A percentile compares a stretch with the other conserved stretches of the same genome.
Conservation (phyloP, 345 rosid genomes). For the Fremontodendron californicum region DNA sequence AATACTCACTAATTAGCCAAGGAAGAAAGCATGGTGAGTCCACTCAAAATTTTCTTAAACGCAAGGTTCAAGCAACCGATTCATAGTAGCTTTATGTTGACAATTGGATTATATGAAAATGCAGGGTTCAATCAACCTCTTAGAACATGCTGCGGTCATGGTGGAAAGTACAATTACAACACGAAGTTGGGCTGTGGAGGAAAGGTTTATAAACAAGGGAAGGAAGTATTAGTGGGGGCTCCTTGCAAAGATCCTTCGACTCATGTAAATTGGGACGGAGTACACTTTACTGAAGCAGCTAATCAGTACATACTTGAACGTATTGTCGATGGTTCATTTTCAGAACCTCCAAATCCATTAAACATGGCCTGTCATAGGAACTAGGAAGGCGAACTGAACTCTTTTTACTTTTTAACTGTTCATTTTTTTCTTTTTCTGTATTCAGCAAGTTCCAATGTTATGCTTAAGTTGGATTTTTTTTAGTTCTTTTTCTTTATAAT, state of each 20-base stretch:
- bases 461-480: not conserved
- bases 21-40: slow-evolving; percentile 11
- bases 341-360: slow-evolving; percentile 54
- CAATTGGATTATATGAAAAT: not conserved
- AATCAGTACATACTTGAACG: slow-evolving; percentile 50
- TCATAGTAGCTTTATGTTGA: not conserved
- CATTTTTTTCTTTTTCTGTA: not conserved
- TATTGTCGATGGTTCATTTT: slow-evolving; percentile 41
- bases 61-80: slow-evolving; percentile 44
- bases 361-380: slow-evolving; percentile 38
- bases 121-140: slow-evolving; percentile 60
- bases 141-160: slow-evolving; percentile 72
- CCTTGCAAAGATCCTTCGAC: slow-evolving; percentile 49
- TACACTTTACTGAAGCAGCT: slow-evolving; percentile 71
- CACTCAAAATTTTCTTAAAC: not conserved
- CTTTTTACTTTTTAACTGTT: not conserved
- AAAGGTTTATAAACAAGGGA: slow-evolving; percentile 36
- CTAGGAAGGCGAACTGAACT: not conserved
- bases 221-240: slow-evolving; percentile 35
- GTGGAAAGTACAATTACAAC: slow-evolving; percentile 71
- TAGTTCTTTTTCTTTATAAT: not conserved
- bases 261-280: slow-evolving; percentile 68
- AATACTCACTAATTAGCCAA: slow-evolving; percentile 47
- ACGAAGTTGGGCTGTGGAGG: slow-evolving; percentile 44
- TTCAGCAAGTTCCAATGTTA: not conserved